Evolutionary conservation across 1,139 yeast genomes (phyloP).

Genomic region (Blastobotrys aristatus): DNA sequence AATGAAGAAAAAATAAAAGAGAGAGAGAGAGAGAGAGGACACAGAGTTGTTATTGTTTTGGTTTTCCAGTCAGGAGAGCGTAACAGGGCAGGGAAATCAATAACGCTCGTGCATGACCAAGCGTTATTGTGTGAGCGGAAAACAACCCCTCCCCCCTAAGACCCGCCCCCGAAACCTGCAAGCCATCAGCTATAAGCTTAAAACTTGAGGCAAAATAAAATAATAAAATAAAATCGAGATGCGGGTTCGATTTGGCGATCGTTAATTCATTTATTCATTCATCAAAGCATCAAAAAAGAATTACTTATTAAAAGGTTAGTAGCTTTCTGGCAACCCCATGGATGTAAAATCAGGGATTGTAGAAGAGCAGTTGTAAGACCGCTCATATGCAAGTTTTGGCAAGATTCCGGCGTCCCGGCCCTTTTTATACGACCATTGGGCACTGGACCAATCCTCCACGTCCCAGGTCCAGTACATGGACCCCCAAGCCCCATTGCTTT

Average conservation of each 20-base stretch:
- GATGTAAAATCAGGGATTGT: slow-evolving; percentile 27
- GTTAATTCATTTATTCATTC: too few relatives aligned
- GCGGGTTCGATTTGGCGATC: too few relatives aligned
- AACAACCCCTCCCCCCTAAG: not conserved
- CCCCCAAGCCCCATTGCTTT: slow-evolving; percentile 34
- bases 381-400: slow-evolving; percentile 32
- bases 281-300: not conserved
- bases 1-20: not conserved
- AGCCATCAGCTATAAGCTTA: not conserved
- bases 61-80: too few relatives aligned
- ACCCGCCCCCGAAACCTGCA: not conserved
- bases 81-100: too few relatives aligned
- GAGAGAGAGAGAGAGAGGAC: too few relatives aligned
- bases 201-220: not conserved
- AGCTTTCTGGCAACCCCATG: slow-evolving; percentile 30
- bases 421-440: slow-evolving; percentile 36
- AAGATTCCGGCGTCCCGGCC: slow-evolving; percentile 31
- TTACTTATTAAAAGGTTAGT: slow-evolving; percentile 12
- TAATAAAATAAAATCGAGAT: too few relatives aligned
- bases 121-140: not conserved
- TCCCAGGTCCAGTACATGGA: slow-evolving; percentile 38
- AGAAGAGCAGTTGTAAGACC: slow-evolving; percentile 28
- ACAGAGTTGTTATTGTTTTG: too few relatives aligned
- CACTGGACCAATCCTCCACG: slow-evolving; percentile 29
- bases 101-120: not conserved